Evolutionary conservation across 495 filamentous ascomycete species (phyloP).

Genomic region (Tuber calosporum): DNA sequence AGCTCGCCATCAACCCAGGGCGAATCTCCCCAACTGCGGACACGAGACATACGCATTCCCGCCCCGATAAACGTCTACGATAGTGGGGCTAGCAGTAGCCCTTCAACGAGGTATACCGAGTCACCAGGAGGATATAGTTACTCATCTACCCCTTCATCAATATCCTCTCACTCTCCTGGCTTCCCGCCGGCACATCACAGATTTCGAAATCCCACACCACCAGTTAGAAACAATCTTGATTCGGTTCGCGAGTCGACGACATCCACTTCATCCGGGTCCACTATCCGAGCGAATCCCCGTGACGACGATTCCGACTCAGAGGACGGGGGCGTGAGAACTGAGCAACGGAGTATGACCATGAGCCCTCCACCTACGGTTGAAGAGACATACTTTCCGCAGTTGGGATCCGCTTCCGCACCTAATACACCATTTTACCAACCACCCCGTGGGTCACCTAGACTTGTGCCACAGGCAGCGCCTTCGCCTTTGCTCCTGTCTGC

Average conservation of each 20-base stretch:
- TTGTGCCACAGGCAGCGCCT: constrained; percentile 23
- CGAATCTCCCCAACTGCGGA: constrained; percentile 25
- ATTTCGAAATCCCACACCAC: constrained; percentile 58
- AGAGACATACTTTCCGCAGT: constrained; percentile 19
- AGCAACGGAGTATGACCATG: constrained; percentile 18
- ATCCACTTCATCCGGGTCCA: constrained; percentile 56
- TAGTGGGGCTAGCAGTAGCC: constrained; percentile 62
- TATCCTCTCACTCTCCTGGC: constrained; percentile 90
- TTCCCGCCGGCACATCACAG: constrained; percentile 56
- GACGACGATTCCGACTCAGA: constrained; percentile 28
- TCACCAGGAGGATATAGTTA: constrained; percentile 87
- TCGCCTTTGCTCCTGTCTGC: constrained; percentile 33
- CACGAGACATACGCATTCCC: constrained; percentile 34
- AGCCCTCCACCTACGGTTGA: constrained; percentile 19
- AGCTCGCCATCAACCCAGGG: constrained; percentile 25
- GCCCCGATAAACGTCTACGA: constrained; percentile 23
- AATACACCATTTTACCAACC: constrained; percentile 31
- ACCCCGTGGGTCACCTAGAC: constrained; percentile 27
- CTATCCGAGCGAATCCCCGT: constrained; percentile 46
- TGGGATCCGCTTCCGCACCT: constrained; percentile 16
- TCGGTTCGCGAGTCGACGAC: constrained; percentile 58
- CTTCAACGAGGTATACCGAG: constrained; percentile 88
- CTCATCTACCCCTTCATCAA: constrained; percentile 89
- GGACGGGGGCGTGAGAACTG: constrained; percentile 15
- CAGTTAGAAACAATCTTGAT: constrained; percentile 54